A percentile compares a stretch with the other conserved stretches of the same genome.
Evolutionary conservation across 345 rosid genomes (phyloP).

Genomic region (Firmiana major): DNA sequence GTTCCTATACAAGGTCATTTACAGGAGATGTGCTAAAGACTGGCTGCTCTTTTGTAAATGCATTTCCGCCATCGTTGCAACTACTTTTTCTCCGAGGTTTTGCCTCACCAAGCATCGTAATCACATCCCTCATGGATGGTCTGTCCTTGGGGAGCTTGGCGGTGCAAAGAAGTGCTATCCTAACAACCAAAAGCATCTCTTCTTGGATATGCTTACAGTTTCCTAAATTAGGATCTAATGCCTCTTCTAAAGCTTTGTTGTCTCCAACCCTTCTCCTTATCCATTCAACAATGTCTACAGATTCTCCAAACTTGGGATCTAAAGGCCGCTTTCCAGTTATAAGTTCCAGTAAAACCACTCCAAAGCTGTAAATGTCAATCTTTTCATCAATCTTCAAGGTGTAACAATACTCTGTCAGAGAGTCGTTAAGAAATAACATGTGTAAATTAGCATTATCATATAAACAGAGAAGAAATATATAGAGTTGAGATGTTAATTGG

Average conservation of each 20-base stretch:
- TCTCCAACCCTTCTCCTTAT: slow-evolving; percentile 60
- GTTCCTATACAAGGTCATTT: slow-evolving; percentile 64
- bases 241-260: slow-evolving; percentile 54
- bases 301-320: slow-evolving; percentile 70
- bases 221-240: slow-evolving; percentile 67
- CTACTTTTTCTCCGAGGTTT: slow-evolving; percentile 85
- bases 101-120: slow-evolving; percentile 91
- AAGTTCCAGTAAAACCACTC: slow-evolving; percentile 83
- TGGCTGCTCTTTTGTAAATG: slow-evolving; percentile 42
- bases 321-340: slow-evolving; percentile 65
- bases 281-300: slow-evolving; percentile 71
- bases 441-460: background rate
- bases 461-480: background rate
- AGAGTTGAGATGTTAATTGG: background rate
- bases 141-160: slow-evolving; percentile 87
- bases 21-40: slow-evolving; percentile 71
- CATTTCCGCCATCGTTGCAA: slow-evolving; percentile 35
- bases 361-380: slow-evolving; percentile 88
- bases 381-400: slow-evolving; percentile 90
- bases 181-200: slow-evolving; percentile 87
- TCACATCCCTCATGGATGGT: slow-evolving; percentile 87
- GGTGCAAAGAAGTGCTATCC: slow-evolving; percentile 79
- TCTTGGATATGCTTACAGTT: slow-evolving; percentile 83
- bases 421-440: background rate
- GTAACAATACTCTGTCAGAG: slow-evolving; percentile 75